Evolutionary conservation across 2,329 filamentous ascomycete genomes (phyloP).

Genomic region (Neofusicoccum laricinum): DNA sequence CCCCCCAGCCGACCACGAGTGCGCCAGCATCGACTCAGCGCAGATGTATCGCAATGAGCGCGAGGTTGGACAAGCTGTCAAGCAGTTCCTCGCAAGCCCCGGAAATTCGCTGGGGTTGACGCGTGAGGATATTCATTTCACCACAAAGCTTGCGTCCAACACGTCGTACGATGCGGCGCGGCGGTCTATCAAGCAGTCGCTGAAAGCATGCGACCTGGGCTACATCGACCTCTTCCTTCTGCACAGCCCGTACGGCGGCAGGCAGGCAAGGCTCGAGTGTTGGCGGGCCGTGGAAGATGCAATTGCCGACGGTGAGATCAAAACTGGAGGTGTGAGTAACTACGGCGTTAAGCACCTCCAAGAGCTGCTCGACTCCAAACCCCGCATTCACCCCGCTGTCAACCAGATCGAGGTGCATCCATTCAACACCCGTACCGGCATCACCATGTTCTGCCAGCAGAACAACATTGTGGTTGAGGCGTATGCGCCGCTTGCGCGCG

Average conservation of each 20-base stretch:
- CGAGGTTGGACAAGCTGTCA: conserved; percentile 65
- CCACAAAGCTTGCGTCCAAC: conserved; percentile 71
- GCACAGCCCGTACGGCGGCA: conserved; percentile 76
- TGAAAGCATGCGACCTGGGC: conserved; percentile 64
- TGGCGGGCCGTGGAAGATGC: conserved; percentile 78
- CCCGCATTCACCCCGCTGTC: conserved; percentile 63
- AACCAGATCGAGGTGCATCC: conserved; percentile 76
- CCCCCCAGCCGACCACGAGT: background rate
- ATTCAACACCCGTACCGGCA: conserved; percentile 71
- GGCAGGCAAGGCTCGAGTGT: conserved; percentile 63
- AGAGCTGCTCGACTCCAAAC: conserved; percentile 63
- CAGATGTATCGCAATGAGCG: conserved; percentile 71
- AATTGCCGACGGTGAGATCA: conserved; percentile 67
- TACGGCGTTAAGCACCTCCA: conserved; percentile 73
- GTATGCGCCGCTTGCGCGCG: conserved; percentile 74
- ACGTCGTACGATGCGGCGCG: conserved; percentile 66
- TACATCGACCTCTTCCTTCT: conserved; percentile 79
- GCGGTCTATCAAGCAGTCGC: conserved; percentile 62
- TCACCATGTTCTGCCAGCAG: conserved; percentile 63
- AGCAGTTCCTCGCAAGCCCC: conserved; percentile 50
- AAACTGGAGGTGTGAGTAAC: conserved; percentile 72
- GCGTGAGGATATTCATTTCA: conserved; percentile 74
- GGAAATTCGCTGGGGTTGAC: conserved; percentile 52
- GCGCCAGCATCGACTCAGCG: conserved; percentile 53
- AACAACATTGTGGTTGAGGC: conserved; percentile 72